phyloP scores from a whole-genome alignment of 2,329 filamentous ascomycete genomes.

The Beauveria bassiana region DNA sequence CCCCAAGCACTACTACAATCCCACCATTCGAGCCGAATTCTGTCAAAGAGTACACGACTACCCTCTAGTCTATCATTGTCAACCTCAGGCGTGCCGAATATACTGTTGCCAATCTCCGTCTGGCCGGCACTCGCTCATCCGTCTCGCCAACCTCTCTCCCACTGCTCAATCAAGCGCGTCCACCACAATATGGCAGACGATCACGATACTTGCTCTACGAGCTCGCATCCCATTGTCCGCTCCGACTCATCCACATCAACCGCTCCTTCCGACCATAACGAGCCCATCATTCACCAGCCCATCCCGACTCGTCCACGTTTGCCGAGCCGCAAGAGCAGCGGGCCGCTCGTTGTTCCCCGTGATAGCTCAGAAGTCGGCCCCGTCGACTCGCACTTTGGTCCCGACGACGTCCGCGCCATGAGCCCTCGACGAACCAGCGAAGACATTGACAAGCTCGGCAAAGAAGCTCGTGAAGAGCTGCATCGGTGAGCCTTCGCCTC shows the following conservation, averaged over 20 bases:
- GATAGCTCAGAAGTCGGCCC: slow-evolving; percentile 68
- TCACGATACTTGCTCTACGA: slow-evolving; percentile 15
- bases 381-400: slow-evolving; percentile 67
- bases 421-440: slow-evolving; percentile 85
- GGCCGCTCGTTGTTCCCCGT: slow-evolving; percentile 73
- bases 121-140: background rate
- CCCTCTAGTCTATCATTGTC: background rate
- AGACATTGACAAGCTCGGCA: slow-evolving; percentile 80
- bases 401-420: slow-evolving; percentile 89
- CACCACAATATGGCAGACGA: slow-evolving; percentile 18
- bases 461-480: slow-evolving; percentile 65
- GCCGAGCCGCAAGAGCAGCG: slow-evolving; percentile 68
- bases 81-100: background rate
- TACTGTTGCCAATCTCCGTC: background rate
- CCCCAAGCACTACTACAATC: background rate
- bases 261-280: slow-evolving; percentile 27
- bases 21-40: background rate
- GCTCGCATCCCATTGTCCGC: slow-evolving; percentile 27
- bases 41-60: background rate
- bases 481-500: slow-evolving; percentile 38
- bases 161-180: background rate
- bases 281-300: slow-evolving; percentile 39
- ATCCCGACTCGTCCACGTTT: slow-evolving; percentile 56
- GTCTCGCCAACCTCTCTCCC: background rate
- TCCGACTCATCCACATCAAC: slow-evolving; percentile 30